Conservation (phyloP, 305 asterid genomes). For the Petunia hybrid region DNA sequence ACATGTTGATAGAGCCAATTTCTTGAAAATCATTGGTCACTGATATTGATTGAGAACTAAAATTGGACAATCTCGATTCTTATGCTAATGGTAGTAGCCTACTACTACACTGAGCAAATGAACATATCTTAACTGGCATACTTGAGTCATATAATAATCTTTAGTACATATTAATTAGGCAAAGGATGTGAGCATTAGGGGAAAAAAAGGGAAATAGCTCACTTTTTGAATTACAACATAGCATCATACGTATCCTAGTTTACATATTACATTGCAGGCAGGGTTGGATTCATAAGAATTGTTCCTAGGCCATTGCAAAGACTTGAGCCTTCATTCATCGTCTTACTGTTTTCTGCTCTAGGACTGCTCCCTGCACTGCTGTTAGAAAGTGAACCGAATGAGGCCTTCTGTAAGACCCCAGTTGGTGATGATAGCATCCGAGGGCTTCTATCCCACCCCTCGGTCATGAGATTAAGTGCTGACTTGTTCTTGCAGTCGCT, state of each 20-base stretch:
- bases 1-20: conserved; percentile 18
- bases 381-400: conserved; percentile 72
- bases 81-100: no score
- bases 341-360: conserved; percentile 48
- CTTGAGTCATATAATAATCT: conserved; percentile 8
- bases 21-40: neutral
- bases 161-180: neutral
- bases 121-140: conserved; percentile 29
- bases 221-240: conserved; percentile 15
- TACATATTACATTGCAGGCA: conserved; percentile 28
- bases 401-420: conserved; percentile 80
- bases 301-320: conserved; percentile 33
- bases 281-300: conserved; percentile 28
- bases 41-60: neutral
- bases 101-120: neutral
- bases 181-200: conserved; percentile 17
- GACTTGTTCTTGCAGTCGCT: conserved; percentile 50
- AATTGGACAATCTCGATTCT: neutral
- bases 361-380: conserved; percentile 95
- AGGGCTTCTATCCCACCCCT: conserved; percentile 67
- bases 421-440: conserved; percentile 77
- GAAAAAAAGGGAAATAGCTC: conserved; percentile 18
- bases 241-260: conserved; percentile 20
- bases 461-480: conserved; percentile 64
- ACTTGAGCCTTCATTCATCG: conserved; percentile 30